These are phyloP conservation scores for Dactylellina drechsleri DNA, from an alignment of 2,329 filamentous ascomycete genomes.

Conservation along the genomic window DNA sequence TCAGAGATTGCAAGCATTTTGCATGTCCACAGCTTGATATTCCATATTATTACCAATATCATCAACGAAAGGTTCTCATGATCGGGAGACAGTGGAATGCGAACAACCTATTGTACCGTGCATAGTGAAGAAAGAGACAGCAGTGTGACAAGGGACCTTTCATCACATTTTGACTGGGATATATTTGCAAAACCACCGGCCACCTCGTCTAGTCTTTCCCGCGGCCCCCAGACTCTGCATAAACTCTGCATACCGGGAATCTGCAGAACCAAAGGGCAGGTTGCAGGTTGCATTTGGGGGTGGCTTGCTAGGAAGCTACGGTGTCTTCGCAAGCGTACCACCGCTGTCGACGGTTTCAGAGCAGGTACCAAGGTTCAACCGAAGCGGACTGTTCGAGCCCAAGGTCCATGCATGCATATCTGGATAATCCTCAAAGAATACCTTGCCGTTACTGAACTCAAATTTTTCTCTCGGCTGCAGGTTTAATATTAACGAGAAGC, in stretches of 20 bases:
- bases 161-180: slow-evolving; percentile 40
- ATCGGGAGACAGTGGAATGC: slow-evolving; percentile 36
- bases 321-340: slow-evolving; percentile 46
- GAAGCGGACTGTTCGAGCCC: slow-evolving; percentile 24
- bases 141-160: slow-evolving; percentile 40
- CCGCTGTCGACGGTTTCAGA: slow-evolving; percentile 35
- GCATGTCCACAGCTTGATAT: no score
- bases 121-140: slow-evolving; percentile 23
- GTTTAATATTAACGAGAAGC: slow-evolving; percentile 27
- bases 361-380: slow-evolving; percentile 39
- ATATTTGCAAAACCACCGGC: slow-evolving; percentile 27
- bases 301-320: slow-evolving; percentile 30
- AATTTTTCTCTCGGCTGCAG: no score
- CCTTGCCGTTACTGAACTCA: no score
- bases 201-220: slow-evolving; percentile 47
- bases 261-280: slow-evolving; percentile 21
- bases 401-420: slow-evolving; percentile 18
- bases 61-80: no score
- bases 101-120: slow-evolving; percentile 9
- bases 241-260: slow-evolving; percentile 48
- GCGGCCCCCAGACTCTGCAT: slow-evolving; percentile 18
- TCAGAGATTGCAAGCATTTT: background rate
- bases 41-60: no score
- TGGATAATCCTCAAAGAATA: no score
- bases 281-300: slow-evolving; percentile 34